Conservation (phyloP, 2,329 filamentous ascomycete species). For the Monosporascus cannonballus region DNA sequence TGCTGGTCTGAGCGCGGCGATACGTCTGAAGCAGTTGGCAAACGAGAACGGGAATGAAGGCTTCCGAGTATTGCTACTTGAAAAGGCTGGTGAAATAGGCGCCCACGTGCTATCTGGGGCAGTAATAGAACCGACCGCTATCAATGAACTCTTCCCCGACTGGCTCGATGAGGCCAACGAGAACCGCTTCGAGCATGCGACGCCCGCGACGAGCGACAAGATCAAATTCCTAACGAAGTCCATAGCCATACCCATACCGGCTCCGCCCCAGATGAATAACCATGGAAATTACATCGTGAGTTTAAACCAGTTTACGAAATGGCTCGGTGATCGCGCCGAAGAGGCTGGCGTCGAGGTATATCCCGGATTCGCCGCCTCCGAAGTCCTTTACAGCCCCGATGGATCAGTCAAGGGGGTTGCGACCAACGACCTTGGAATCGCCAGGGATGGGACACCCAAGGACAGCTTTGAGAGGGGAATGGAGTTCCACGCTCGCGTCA, state of each 20-base stretch:
- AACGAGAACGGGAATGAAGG: conserved; percentile 94
- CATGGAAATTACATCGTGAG: conserved; percentile 97
- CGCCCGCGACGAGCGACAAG: conserved; percentile 73
- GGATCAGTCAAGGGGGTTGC: conserved; percentile 90
- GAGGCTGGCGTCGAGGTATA: conserved; percentile 95
- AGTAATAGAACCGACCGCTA: conserved; percentile 81
- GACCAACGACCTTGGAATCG: conserved; percentile 89
- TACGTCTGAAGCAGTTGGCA: conserved; percentile 89
- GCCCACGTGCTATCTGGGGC: conserved; percentile 95
- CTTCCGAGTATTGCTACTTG: conserved; percentile 84
- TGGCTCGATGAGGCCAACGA: conserved; percentile 89
- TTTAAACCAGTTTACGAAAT: conserved; percentile 90
- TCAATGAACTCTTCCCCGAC: conserved; percentile 87
- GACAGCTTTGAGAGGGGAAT: conserved; percentile 92
- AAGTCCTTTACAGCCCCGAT: conserved; percentile 80
- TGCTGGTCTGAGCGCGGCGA: conserved; percentile 85
- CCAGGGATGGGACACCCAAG: conserved; percentile 75
- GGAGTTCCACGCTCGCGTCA: conserved; percentile 93
- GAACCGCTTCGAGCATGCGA: conserved; percentile 79
- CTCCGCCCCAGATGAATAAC: conserved; percentile 96
- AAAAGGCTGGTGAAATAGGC: conserved; percentile 92
- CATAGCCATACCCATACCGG: conserved; percentile 70
- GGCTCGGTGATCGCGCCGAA: conserved; percentile 94
- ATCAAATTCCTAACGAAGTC: conserved; percentile 93
- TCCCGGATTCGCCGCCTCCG: conserved; percentile 89